phyloP scores from a whole-genome alignment of 106 monocot genomes.

The Apostasia ramifera region DNA sequence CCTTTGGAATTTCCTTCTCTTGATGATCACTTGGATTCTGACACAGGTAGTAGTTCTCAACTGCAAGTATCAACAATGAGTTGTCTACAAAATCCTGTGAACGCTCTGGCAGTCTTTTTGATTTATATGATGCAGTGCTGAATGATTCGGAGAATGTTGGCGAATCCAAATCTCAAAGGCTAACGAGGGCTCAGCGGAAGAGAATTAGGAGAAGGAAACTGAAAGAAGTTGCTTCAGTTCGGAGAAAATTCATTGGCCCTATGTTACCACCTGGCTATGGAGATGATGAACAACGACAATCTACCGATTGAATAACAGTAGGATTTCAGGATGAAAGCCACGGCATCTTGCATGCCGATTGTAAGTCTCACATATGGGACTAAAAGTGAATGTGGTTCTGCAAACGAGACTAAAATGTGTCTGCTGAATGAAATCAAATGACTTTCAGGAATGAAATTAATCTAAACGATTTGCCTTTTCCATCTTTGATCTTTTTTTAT shows the following conservation, averaged over 20 bases:
- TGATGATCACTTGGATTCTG: neutral
- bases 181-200: conserved; percentile 36
- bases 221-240: conserved; percentile 22
- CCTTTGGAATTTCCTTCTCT: neutral
- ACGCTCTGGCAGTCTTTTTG: neutral
- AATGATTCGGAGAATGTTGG: neutral
- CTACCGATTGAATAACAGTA: no score
- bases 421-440: no score
- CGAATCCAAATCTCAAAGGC: conserved; percentile 13
- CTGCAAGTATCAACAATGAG: neutral
- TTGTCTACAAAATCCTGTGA: neutral
- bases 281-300: neutral
- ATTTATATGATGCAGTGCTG: conserved; percentile 6
- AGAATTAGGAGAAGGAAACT: conserved; percentile 32
- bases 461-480: no score
- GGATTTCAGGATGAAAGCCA: no score
- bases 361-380: no score
- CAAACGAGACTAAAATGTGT: no score
- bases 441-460: no score
- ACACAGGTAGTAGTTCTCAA: neutral
- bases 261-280: conserved; percentile 6
- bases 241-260: conserved; percentile 28
- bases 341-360: no score
- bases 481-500: no score
- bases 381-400: no score